Percentiles rank a stretch among this genome's conserved stretches.
phyloP scores from a whole-genome alignment of 345 rosid species.

The Theobroma cacao region DNA sequence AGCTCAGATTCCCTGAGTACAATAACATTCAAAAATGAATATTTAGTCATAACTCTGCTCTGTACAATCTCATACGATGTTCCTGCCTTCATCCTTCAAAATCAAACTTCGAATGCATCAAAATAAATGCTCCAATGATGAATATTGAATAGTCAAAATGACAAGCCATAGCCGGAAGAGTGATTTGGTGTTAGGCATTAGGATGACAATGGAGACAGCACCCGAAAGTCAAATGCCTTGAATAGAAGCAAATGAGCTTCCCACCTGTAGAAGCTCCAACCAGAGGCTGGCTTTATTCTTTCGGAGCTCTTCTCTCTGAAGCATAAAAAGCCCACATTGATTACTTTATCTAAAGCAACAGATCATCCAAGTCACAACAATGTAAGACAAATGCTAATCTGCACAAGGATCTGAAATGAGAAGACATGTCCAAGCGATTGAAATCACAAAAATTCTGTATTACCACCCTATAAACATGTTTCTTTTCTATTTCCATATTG shows the following conservation, averaged over 20 bases:
- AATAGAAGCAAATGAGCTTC: not conserved
- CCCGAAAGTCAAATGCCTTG: not conserved
- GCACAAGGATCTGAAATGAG: not conserved
- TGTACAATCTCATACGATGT: conserved; percentile 23
- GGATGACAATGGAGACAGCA: not conserved
- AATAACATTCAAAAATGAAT: conserved; percentile 12
- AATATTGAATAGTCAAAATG: not conserved
- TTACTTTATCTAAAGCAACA: not conserved
- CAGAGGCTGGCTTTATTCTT: conserved; percentile 5
- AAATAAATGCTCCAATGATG: conserved; percentile 10
- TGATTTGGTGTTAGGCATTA: not conserved
- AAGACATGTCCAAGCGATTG: not conserved
- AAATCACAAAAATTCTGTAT: not conserved
- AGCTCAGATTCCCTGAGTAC: conserved; percentile 14
- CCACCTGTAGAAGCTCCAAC: not conserved
- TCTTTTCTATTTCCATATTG: not conserved
- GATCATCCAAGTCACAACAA: not conserved
- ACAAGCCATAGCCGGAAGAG: not conserved
- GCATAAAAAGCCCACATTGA: not conserved
- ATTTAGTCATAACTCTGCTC: conserved; percentile 20
- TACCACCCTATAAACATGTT: not conserved
- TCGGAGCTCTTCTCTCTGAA: conserved; percentile 27
- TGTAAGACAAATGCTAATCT: not conserved
- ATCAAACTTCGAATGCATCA: not conserved
- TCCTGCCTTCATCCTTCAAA: conserved; percentile 11